Conservation (phyloP, 2,329 filamentous ascomycete genomes). For the Calonectria leucothoes region DNA sequence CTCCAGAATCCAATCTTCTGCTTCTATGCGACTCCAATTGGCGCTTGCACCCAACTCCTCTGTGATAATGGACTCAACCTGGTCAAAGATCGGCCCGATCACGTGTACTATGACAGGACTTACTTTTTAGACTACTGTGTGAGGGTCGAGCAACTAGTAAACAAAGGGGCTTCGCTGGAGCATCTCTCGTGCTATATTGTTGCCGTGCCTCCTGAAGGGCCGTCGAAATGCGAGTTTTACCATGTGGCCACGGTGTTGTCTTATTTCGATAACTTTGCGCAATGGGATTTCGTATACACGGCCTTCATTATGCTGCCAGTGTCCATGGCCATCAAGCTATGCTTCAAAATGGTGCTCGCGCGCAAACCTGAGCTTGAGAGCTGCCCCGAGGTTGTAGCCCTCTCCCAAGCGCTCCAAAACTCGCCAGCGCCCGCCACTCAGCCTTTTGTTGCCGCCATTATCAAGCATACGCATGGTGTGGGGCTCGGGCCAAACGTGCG, state of each 20-base stretch:
- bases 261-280: too few species aligned
- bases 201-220: rapidly evolving
- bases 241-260: not conserved
- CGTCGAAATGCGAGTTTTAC: not conserved
- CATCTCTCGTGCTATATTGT: not conserved
- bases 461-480: too few species aligned
- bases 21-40: not conserved
- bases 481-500: not conserved
- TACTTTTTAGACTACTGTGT: not conserved
- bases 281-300: not conserved
- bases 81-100: not conserved
- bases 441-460: not conserved
- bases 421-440: not conserved
- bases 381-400: not conserved
- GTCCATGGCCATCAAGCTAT: not conserved
- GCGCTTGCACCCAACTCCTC: not conserved
- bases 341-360: not conserved
- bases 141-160: not conserved
- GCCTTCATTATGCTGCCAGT: not conserved
- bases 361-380: not conserved
- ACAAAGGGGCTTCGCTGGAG: not conserved
- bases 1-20: not conserved
- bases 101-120: not conserved
- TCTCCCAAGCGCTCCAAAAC: not conserved
- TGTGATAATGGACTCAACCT: rapidly evolving